Base-by-base conservation (phyloP, 139 green algal species). In the Mesostigma viride region DNA sequence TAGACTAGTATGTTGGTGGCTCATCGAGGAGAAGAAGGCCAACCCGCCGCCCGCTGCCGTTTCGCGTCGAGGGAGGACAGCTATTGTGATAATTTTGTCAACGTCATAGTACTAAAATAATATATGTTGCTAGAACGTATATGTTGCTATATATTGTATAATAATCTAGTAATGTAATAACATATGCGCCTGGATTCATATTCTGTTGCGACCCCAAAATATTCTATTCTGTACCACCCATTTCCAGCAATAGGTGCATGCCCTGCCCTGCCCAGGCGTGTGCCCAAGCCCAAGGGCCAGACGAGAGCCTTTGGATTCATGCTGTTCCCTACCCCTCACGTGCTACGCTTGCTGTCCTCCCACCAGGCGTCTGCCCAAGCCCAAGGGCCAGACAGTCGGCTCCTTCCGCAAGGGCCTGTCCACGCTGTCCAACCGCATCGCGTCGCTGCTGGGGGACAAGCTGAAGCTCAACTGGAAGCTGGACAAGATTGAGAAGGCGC, bases 381-480 rank as follows among this genome's bases (percentile, higher is more conserved):
- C 90, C 36, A 79, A 86, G 70, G 91, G 90, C 14, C 90, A 96
- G 80, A 95, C 91, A 31, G 92, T 99, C 33, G 91, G 90, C 56
- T 95, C 86, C 35, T 98, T 97, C 83, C 70, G 77, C 2, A 83
- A 82, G 28, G 93, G 93, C 28, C 81, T 99, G 45, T 75, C 86
- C 46, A 91, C 72, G 53, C 88, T 99, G 51, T 88, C 93, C 3
- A 80, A 94, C 11, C 91, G 89, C 5, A 96, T 98, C 30, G 86
- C 51, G 22, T 87, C 36, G 8, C 73, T 24, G 40, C 68, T 64
- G 11, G 62, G 58, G 14, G 73, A 77, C 31, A 26, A 51, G 1
- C 75, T 89, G 59, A 84, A 81, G 68, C 67, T 81, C 2, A 83
- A 87, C 60, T 99, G 92, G 92, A 89, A 91, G 80, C 81, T 99